phyloP scores from a whole-genome alignment of 1,284 basidiomycete genomes.

The Cryptococcus floricola region DNA sequence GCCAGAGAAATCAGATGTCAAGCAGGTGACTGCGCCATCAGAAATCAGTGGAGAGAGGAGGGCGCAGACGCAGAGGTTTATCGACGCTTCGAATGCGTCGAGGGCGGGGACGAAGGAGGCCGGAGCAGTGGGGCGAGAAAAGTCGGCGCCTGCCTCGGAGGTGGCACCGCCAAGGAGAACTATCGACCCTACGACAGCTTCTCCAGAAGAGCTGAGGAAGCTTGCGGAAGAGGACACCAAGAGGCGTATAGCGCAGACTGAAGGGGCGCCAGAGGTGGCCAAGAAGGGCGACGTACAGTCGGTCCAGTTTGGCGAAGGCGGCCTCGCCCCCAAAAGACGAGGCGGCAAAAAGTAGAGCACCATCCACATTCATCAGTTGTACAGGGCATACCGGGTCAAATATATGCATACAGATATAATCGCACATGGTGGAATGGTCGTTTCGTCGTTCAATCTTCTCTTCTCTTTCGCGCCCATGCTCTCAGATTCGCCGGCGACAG shows the following conservation, averaged over 20 bases:
- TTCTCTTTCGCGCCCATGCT: constrained; percentile 12
- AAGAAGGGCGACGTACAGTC: background rate
- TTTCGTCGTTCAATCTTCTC: background rate
- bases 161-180: constrained; percentile 28
- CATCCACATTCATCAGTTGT: too few species aligned
- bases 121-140: background rate
- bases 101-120: background rate
- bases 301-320: constrained; percentile 1
- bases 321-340: constrained; percentile 5
- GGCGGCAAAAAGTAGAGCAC: background rate
- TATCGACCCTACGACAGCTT: constrained; percentile 27
- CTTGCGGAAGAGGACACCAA: constrained; percentile 44
- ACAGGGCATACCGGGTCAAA: too few species aligned
- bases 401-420: too few species aligned
- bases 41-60: constrained; percentile 3
- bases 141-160: constrained; percentile 1
- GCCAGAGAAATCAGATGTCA: background rate
- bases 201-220: constrained; percentile 30
- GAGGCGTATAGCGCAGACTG: constrained; percentile 33
- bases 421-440: too few species aligned
- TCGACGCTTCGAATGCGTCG: background rate
- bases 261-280: constrained; percentile 10
- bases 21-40: constrained; percentile 15
- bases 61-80: constrained; percentile 6
- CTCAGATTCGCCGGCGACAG: constrained; percentile 14